phyloP scores from a whole-genome alignment of 805 yeast species.

The Kregervanrija delftensis region DNA sequence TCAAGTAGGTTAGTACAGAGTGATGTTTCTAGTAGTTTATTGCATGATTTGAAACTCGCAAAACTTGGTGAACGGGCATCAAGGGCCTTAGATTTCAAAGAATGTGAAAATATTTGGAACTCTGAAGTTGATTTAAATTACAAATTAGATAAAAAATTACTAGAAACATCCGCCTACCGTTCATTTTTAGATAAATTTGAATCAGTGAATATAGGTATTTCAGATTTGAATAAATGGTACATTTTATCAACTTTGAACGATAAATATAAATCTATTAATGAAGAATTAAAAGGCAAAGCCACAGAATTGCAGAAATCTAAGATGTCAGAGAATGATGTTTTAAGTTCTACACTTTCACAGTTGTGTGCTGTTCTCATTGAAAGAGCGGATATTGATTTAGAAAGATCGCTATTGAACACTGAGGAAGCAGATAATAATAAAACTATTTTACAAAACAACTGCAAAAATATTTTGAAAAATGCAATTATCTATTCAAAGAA shows the following conservation, averaged over 20 bases:
- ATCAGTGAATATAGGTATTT: slow-evolving; percentile 5
- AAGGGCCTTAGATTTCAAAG: slow-evolving; percentile 19
- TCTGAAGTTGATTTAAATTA: slow-evolving; percentile 18
- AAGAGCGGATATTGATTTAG: slow-evolving; percentile 46
- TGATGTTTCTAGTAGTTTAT: slow-evolving; percentile 7
- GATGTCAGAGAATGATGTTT: slow-evolving; percentile 13
- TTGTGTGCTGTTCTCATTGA: slow-evolving; percentile 39
- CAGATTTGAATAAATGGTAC: slow-evolving; percentile 30
- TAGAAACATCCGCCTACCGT: slow-evolving; percentile 38
- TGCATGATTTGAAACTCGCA: slow-evolving; percentile 28
- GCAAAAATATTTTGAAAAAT: slow-evolving; percentile 37
- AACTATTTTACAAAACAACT: slow-evolving; percentile 31
- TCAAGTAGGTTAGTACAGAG: slow-evolving; percentile 3
- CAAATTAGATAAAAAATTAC: slow-evolving; percentile 32
- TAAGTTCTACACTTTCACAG: slow-evolving; percentile 24
- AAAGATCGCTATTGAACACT: slow-evolving; percentile 32
- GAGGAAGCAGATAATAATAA: slow-evolving; percentile 28
- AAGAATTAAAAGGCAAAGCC: slow-evolving; percentile 20
- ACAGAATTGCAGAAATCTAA: slow-evolving; percentile 13
- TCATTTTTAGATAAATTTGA: slow-evolving; percentile 32
- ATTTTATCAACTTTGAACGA: slow-evolving; percentile 32
- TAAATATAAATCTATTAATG: slow-evolving; percentile 34
- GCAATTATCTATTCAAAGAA: slow-evolving; percentile 38
- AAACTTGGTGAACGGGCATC: slow-evolving; percentile 27
- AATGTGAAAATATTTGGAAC: slow-evolving; percentile 31